Base-by-base conservation (phyloP, 305 asterid species). In the Solanum hybrid region DNA sequence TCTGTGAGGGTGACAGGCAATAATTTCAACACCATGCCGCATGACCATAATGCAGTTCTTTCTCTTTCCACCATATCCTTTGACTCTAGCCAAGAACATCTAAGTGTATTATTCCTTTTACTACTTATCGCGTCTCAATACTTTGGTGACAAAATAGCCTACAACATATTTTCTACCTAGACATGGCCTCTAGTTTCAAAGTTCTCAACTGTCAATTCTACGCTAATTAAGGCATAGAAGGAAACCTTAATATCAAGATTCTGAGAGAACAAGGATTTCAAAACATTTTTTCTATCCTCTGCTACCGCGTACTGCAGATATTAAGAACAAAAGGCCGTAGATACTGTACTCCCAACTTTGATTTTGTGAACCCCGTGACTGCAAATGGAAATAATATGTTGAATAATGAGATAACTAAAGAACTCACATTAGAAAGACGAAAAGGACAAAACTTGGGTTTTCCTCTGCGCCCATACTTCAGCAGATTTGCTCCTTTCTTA, bases 371-470 rank as follows among this genome's bases (percentile, higher is more conserved):
- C 51, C 84, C 28, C 84, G 3, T 78, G 29, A 35, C 84, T 78
- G 51, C 31, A 36, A 37, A 79, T 79, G 33, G 57, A 36, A 36
- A 36, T n/a, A 36, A n/a, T 61, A 57, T 86, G 0, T 22, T 33
- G 71, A 57, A 85, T 0, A 33, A 57, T 85, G 46, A 85, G 88
- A 85, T 18, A 31, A 86, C 29, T 80, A 87, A 67, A 11, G 39
- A 91, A 89, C 98, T 93, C 90, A 97, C 99, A 29, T 92, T 84
- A 64, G 99, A 97, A 91, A 97, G 94, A 90, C 98, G 96, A 96
- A 97, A 96, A 5, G 98, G 98, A 87, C 97, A 96, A 94, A 97
- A 97, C 95, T 97, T 97, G 16, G 99, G 99, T 94, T 94, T 97
- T 93, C 99, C 99, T 91, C 98, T 95, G 86, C 98, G 91, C 46